A percentile compares a stretch with the other conserved stretches of the same genome.
Evolutionary conservation across 2,329 filamentous ascomycete genomes (phyloP).

Genomic region (Colletotrichum paranaense): DNA sequence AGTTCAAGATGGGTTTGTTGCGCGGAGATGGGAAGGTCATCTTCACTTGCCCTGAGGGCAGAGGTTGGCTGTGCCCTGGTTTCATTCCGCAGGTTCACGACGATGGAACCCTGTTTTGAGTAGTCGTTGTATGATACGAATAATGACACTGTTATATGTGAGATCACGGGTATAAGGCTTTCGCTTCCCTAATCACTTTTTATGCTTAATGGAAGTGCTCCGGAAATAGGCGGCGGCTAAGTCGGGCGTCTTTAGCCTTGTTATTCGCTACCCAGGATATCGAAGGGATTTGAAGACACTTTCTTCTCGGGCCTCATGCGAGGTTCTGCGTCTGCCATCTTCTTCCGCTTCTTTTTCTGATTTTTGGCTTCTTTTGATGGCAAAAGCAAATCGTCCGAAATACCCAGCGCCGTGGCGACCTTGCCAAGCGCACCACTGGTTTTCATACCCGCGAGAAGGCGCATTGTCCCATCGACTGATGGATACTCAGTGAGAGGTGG

Average conservation of each 20-base stretch:
- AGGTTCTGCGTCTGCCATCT: background rate
- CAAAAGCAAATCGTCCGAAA: constrained; percentile 2
- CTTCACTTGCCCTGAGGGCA: constrained; percentile 36
- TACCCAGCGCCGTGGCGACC: constrained; percentile 3
- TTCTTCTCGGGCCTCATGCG: constrained; percentile 18
- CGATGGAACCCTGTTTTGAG: constrained; percentile 30
- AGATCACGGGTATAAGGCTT: background rate
- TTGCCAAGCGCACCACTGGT: background rate
- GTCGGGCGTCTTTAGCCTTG: background rate
- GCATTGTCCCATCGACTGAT: constrained; percentile 5
- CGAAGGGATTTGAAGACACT: constrained; percentile 28
- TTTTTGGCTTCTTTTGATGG: constrained; percentile 29
- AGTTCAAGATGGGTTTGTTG: constrained; percentile 37
- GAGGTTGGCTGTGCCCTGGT: constrained; percentile 31
- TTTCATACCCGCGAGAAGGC: constrained; percentile 17
- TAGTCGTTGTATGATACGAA: background rate
- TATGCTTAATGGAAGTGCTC: background rate
- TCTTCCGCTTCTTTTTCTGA: constrained; percentile 29
- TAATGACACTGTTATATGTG: background rate
- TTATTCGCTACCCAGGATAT: constrained; percentile 20
- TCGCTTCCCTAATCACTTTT: background rate
- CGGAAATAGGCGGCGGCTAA: background rate
- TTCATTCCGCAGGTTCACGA: constrained; percentile 33
- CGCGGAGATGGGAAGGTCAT: constrained; percentile 32
- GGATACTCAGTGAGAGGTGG: constrained; percentile 27